These are phyloP conservation scores for Penstemon davidsonii DNA, from an alignment of 257 asterid species.

Conservation along the genomic window DNA sequence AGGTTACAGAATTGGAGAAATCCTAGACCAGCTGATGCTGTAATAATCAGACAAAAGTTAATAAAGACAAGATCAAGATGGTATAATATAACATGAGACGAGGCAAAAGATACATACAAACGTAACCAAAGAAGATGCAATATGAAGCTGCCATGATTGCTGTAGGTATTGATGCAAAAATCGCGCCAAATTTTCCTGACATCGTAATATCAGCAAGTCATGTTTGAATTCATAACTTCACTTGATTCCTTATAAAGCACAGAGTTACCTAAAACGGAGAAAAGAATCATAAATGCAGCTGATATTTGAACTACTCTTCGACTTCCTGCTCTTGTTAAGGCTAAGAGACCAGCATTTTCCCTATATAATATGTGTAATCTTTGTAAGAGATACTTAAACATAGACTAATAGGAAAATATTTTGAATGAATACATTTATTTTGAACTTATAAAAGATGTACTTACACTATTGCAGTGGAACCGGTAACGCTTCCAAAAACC, in stretches of 20 bases:
- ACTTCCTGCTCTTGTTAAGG: conserved; percentile 77
- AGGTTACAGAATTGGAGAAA: conserved; percentile 80
- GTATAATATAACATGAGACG: neutral
- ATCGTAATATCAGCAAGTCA: neutral
- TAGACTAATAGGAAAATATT: neutral
- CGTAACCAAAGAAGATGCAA: conserved; percentile 75
- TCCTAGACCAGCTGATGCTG: conserved; percentile 81
- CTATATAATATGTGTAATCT: conserved; percentile 29
- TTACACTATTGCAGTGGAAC: conserved; percentile 70
- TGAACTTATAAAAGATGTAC: conserved; percentile 16
- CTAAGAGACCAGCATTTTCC: conserved; percentile 80
- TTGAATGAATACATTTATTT: neutral
- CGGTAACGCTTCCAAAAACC: conserved; percentile 63
- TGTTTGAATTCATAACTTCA: neutral
- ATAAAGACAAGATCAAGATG: neutral
- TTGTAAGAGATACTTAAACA: neutral
- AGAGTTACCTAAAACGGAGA: conserved; percentile 62
- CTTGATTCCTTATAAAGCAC: neutral
- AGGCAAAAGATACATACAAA: conserved; percentile 41
- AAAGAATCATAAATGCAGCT: conserved; percentile 67
- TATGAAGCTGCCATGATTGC: conserved; percentile 74
- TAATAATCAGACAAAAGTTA: conserved; percentile 2
- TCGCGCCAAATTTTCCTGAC: conserved; percentile 75
- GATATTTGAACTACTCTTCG: conserved; percentile 77
- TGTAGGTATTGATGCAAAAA: conserved; percentile 70